Evolutionary conservation across 1,284 basidiomycete genomes (phyloP).

Genomic region (Puccinia hordei): DNA sequence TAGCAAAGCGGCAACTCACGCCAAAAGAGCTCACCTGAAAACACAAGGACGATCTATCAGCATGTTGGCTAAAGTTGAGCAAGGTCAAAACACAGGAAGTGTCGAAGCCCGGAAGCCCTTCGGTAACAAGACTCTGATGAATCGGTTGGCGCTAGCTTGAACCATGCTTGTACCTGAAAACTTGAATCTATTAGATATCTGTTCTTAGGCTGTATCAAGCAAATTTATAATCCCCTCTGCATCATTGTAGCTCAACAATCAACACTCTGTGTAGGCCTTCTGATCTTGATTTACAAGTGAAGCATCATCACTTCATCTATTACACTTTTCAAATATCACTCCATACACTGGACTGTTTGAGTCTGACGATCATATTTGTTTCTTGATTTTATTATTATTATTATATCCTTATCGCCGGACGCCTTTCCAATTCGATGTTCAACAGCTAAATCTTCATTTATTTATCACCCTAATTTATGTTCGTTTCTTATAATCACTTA

Average conservation of each 20-base stretch:
- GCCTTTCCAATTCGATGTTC: too few species aligned
- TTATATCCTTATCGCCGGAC: too few species aligned
- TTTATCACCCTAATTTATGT: too few species aligned
- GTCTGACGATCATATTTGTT: too few species aligned
- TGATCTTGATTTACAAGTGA: not conserved
- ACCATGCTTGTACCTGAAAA: not conserved
- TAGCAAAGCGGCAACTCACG: not conserved
- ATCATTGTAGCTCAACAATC: not conserved
- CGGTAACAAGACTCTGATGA: not conserved
- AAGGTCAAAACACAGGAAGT: not conserved
- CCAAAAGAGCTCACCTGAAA: not conserved
- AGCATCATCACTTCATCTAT: not conserved
- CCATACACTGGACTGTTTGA: not conserved
- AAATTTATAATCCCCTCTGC: not conserved
- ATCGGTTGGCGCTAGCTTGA: not conserved
- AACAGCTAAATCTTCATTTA: too few species aligned
- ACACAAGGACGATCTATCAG: not conserved
- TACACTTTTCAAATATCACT: not conserved
- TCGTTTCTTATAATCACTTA: too few species aligned
- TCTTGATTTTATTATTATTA: too few species aligned
- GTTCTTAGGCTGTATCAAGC: not conserved
- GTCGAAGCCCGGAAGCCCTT: not conserved
- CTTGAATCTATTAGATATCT: not conserved
- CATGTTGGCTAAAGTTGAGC: not conserved
- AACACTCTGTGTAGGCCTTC: not conserved